Conservation (phyloP, 169 alveolate species). For the Eimeria tenella region DNA sequence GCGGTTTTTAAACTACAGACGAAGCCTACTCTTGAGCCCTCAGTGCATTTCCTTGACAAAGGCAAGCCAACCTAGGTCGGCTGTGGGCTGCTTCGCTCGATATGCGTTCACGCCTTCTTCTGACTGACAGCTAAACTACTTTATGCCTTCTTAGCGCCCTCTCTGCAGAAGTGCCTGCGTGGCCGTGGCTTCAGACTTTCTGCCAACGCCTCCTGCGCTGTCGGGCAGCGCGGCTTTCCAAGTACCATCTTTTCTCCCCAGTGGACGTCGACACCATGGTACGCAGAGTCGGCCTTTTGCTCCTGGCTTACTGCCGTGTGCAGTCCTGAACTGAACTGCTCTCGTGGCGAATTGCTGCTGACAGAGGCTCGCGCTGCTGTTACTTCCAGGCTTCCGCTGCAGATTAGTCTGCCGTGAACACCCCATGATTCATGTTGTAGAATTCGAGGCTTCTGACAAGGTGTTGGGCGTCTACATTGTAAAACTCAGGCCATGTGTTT, state of each 20-base stretch:
- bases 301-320: no score
- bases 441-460: no score
- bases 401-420: no score
- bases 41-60: slow-evolving; percentile 68
- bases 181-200: slow-evolving; percentile 7
- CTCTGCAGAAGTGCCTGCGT: background rate
- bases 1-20: slow-evolving; percentile 46
- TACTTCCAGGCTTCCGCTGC: no score
- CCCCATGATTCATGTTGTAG: no score
- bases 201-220: slow-evolving; percentile 58
- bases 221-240: slow-evolving; percentile 64
- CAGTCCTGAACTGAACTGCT: no score
- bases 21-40: slow-evolving; percentile 39
- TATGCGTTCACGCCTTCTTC: background rate
- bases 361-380: no score
- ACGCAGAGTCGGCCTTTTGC: background rate
- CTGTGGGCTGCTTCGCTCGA: background rate
- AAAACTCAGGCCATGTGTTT: no score
- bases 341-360: no score
- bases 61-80: slow-evolving; percentile 8
- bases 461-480: no score
- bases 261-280: slow-evolving; percentile 65
- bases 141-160: background rate
- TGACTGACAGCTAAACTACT: no score
- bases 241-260: slow-evolving; percentile 54